Conservation (phyloP, 129 eudicot species). For the Flaveria ramosissima region DNA sequence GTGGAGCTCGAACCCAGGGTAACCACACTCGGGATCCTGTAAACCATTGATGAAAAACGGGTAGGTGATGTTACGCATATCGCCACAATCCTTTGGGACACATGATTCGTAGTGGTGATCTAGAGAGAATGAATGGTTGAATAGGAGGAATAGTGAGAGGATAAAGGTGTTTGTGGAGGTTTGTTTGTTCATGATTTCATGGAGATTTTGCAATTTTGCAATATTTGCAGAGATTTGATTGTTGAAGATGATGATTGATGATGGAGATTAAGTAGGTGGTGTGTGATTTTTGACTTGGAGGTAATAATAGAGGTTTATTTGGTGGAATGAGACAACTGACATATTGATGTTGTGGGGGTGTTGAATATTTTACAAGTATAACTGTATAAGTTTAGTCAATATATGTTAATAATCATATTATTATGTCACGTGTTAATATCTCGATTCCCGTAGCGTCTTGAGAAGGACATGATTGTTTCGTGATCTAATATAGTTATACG, state of each 20-base stretch:
- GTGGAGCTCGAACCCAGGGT: slow-evolving; percentile 44
- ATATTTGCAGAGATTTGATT: slow-evolving; percentile 1
- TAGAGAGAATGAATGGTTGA: slow-evolving; percentile 19
- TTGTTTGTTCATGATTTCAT: slow-evolving; percentile 13
- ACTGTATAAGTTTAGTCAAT: background rate
- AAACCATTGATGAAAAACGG: slow-evolving; percentile 39
- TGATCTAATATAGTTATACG: too few relatives aligned
- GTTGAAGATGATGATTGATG: background rate
- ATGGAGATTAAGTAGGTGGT: slow-evolving; percentile 22
- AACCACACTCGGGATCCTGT: slow-evolving; percentile 46
- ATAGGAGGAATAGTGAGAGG: slow-evolving; percentile 21
- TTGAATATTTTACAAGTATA: slow-evolving; percentile 5
- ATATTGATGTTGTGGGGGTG: slow-evolving; percentile 9
- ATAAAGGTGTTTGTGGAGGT: background rate
- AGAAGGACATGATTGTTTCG: too few relatives aligned
- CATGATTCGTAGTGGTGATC: slow-evolving; percentile 38
- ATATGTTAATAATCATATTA: background rate
- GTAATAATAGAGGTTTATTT: slow-evolving; percentile 23
- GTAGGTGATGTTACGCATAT: slow-evolving; percentile 38
- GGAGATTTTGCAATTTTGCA: background rate
- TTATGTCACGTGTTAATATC: too few relatives aligned
- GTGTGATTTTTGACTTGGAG: slow-evolving; percentile 34
- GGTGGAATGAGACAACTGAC: slow-evolving; percentile 27
- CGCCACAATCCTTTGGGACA: slow-evolving; percentile 34
- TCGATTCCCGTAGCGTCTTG: too few relatives aligned